phyloP scores from a whole-genome alignment of 176 grass and related monocot species.

The Avena eriantha region DNA sequence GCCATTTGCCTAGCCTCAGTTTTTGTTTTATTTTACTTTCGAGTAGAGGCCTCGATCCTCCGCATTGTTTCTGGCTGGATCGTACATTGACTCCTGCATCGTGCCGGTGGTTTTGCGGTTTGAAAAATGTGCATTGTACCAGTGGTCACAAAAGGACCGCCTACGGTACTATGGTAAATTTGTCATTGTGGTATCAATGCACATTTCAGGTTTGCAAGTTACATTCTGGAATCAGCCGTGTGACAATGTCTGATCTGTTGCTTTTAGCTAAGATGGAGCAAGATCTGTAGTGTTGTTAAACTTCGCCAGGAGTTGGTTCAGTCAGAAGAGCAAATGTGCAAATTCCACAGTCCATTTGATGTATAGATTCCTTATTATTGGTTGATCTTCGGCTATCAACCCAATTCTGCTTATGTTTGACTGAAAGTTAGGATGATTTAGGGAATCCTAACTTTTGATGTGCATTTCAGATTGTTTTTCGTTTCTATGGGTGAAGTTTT shows the following conservation, averaged over 20 bases:
- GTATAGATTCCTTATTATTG: not conserved
- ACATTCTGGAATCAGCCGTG: not conserved
- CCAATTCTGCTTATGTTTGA: slow-evolving; percentile 7
- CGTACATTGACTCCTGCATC: slow-evolving; percentile 15
- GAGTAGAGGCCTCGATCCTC: not conserved
- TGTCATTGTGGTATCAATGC: slow-evolving; percentile 19
- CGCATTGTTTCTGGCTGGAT: slow-evolving; percentile 14
- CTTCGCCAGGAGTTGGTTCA: not conserved
- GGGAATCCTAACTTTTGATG: not conserved
- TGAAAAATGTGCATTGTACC: slow-evolving; percentile 34
- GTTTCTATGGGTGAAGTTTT: not conserved
- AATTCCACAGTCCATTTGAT: not conserved
- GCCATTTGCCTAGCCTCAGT: not conserved
- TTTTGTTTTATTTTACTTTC: not conserved
- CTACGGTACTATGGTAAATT: slow-evolving; percentile 30
- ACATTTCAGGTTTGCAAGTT: slow-evolving; percentile 34
- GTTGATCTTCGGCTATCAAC: not conserved
- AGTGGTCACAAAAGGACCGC: slow-evolving; percentile 3
- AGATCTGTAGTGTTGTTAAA: slow-evolving; percentile 37
- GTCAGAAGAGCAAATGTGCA: slow-evolving; percentile 16
- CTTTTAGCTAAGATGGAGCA: not conserved
- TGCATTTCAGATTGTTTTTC: not conserved
- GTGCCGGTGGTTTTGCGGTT: slow-evolving; percentile 1
- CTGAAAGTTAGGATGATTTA: not conserved
- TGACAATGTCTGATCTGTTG: not conserved